Percentiles rank a stretch among this genome's conserved stretches.
These are phyloP conservation scores for Solanum commersonii DNA, from an alignment of 257 asterid genomes.

Conservation along the genomic window DNA sequence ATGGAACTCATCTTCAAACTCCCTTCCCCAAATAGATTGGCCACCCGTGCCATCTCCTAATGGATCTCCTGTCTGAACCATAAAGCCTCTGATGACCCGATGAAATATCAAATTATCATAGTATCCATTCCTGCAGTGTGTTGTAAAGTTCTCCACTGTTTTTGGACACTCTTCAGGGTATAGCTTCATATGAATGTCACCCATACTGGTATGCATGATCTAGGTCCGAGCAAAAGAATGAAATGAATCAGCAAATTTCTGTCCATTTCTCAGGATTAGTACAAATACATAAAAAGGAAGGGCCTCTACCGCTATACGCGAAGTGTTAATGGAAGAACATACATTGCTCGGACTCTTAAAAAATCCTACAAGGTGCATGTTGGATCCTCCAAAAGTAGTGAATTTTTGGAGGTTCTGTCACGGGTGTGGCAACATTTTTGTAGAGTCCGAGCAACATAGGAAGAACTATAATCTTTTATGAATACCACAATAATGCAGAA, in stretches of 20 bases:
- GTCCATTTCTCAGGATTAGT: not conserved
- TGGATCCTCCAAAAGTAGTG: not conserved
- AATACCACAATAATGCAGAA: not conserved
- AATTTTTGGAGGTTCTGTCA: not conserved
- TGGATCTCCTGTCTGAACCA: constrained; percentile 99
- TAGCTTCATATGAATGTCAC: constrained; percentile 87
- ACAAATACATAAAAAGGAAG: not conserved
- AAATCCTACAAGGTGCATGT: not conserved
- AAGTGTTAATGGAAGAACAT: not conserved
- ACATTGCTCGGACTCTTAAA: not conserved
- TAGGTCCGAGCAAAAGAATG: constrained; percentile 17
- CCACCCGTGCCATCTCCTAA: constrained; percentile 99
- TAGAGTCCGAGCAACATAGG: not conserved
- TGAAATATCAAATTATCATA: constrained; percentile 93
- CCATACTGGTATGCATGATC: constrained; percentile 95
- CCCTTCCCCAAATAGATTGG: constrained; percentile 99
- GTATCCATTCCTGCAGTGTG: constrained; percentile 93
- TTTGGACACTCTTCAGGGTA: constrained; percentile 99
- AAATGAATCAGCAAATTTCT: not conserved
- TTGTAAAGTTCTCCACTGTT: constrained; percentile 96
- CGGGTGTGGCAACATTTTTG: not conserved
- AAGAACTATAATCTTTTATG: not conserved
- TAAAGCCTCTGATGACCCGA: constrained; percentile 93
- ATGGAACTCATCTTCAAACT: constrained; percentile 96
- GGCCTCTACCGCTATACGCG: not conserved